phyloP scores from a whole-genome alignment of 306 rosid genomes.

The Vigna nakashimae region DNA sequence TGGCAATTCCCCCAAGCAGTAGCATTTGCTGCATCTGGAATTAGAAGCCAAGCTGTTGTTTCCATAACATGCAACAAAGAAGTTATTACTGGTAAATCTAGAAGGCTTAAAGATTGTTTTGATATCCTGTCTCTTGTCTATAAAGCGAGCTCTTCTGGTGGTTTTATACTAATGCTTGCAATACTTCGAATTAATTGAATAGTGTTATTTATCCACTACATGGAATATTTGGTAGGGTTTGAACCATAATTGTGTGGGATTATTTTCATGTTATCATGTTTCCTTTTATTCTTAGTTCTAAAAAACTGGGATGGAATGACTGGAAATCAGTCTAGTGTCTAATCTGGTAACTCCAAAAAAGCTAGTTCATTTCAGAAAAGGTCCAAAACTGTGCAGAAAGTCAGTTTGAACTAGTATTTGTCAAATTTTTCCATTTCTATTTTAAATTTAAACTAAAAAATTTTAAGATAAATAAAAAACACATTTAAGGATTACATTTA shows the following conservation, averaged over 20 bases:
- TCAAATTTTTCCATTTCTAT: background rate
- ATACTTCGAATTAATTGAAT: slow-evolving; percentile 32
- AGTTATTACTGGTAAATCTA: slow-evolving; percentile 80
- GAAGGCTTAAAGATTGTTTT: slow-evolving; percentile 21
- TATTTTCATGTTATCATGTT: slow-evolving; percentile 25
- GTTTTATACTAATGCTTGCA: slow-evolving; percentile 28
- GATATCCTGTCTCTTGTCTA: slow-evolving; percentile 32
- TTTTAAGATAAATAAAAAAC: background rate
- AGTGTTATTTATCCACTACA: background rate
- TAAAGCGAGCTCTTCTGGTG: slow-evolving; percentile 18
- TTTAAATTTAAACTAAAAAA: background rate
- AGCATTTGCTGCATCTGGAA: slow-evolving; percentile 84
- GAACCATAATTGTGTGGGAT: slow-evolving; percentile 24
- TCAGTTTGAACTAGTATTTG: background rate
- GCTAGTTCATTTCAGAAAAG: background rate
- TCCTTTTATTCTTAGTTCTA: background rate
- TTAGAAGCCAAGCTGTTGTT: slow-evolving; percentile 83
- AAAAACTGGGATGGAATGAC: background rate
- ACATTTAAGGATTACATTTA: background rate
- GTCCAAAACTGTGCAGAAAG: background rate
- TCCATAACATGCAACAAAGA: slow-evolving; percentile 83
- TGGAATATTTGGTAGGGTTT: slow-evolving; percentile 16
- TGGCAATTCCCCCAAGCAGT: slow-evolving; percentile 91
- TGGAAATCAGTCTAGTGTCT: background rate
- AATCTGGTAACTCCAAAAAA: background rate